phyloP scores from a whole-genome alignment of 2,329 filamentous ascomycete genomes.

The Fusarium buxicola region DNA sequence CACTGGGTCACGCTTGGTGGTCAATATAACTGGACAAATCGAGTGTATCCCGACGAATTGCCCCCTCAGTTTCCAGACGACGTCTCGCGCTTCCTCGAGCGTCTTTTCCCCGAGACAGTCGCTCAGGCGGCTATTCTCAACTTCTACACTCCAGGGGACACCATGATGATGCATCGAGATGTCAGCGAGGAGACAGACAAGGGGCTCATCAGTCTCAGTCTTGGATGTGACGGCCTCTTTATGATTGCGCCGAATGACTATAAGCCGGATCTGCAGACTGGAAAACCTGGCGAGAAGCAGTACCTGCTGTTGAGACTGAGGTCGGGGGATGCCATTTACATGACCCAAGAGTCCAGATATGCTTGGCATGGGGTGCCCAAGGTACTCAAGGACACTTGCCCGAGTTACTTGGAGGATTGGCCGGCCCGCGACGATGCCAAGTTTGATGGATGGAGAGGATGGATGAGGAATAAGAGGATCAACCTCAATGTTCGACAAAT shows the following conservation, averaged over 20 bases:
- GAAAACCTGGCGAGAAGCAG: slow-evolving; percentile 53
- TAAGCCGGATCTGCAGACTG: slow-evolving; percentile 24
- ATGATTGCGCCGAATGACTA: slow-evolving; percentile 75
- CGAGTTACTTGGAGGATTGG: slow-evolving; percentile 79
- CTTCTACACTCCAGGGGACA: slow-evolving; percentile 90
- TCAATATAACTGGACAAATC: slow-evolving; percentile 95
- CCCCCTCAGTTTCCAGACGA: slow-evolving; percentile 82
- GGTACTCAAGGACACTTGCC: slow-evolving; percentile 83
- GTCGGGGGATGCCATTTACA: slow-evolving; percentile 91
- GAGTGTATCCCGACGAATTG: slow-evolving; percentile 76
- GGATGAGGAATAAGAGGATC: slow-evolving; percentile 89
- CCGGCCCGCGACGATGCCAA: slow-evolving; percentile 64
- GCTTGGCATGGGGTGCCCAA: slow-evolving; percentile 97
- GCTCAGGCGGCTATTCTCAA: slow-evolving; percentile 95
- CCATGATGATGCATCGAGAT: slow-evolving; percentile 91
- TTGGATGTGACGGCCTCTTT: slow-evolving; percentile 92
- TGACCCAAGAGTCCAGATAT: slow-evolving; percentile 83
- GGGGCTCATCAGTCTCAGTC: slow-evolving; percentile 84
- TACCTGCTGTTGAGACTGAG: slow-evolving; percentile 74
- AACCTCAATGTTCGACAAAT: slow-evolving; percentile 96
- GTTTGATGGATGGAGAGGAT: slow-evolving; percentile 80
- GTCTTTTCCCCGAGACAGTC: slow-evolving; percentile 79
- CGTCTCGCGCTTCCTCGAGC: slow-evolving; percentile 73
- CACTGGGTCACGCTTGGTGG: slow-evolving; percentile 96
- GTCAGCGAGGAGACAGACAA: slow-evolving; percentile 86